A percentile compares a stretch with the other conserved stretches of the same genome.
phyloP scores from a whole-genome alignment of 1,284 basidiomycete species.

The Tylopilus sp. region DNA sequence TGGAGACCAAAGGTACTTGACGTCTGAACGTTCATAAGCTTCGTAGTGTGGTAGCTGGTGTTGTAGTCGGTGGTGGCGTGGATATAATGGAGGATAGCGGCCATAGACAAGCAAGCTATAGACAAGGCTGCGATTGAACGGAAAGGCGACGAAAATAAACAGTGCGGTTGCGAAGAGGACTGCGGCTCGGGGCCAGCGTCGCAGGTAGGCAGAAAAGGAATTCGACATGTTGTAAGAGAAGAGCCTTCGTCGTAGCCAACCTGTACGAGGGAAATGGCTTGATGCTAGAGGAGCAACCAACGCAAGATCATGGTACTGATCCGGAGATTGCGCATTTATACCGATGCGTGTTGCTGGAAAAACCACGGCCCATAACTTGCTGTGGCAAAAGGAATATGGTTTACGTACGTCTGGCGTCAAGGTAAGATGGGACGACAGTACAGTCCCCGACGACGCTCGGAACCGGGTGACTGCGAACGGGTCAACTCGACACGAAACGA shows the following conservation, averaged over 20 bases:
- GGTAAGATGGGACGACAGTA: too few relatives aligned
- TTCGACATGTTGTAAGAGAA: constrained; percentile 6
- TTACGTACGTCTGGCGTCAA: too few relatives aligned
- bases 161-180: constrained; percentile 7
- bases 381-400: too few relatives aligned
- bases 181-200: constrained; percentile 1
- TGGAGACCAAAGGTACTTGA: constrained; percentile 30
- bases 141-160: constrained; percentile 22
- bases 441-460: too few relatives aligned
- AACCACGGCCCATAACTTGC: too few relatives aligned
- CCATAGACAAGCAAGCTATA: constrained; percentile 14
- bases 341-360: too few relatives aligned
- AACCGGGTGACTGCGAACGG: too few relatives aligned
- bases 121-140: constrained; percentile 27
- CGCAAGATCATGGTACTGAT: not conserved
- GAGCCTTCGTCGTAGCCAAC: too few relatives aligned
- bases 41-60: constrained; percentile 20
- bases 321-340: not conserved
- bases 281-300: too few relatives aligned
- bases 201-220: not conserved
- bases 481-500: too few relatives aligned
- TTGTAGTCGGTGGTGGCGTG: constrained; percentile 11
- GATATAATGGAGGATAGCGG: constrained; percentile 26
- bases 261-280: too few relatives aligned
- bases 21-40: constrained; percentile 19